These are phyloP conservation scores for Aspergillus bridgeri DNA, from an alignment of 495 filamentous ascomycete genomes.

Conservation along the genomic window DNA sequence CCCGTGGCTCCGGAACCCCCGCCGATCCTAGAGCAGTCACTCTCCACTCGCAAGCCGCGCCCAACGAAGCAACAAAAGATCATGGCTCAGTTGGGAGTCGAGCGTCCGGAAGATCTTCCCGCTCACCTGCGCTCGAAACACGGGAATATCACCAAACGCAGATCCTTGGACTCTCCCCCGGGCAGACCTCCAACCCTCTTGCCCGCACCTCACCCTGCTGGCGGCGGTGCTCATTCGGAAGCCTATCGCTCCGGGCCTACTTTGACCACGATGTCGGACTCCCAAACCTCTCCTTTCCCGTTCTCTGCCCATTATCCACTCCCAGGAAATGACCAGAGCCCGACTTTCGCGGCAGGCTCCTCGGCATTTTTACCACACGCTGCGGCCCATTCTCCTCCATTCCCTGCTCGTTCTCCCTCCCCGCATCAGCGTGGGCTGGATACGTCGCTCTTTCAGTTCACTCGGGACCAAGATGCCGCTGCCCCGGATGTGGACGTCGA, in stretches of 20 bases:
- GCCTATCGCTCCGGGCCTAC: constrained; percentile 29
- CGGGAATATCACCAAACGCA: constrained; percentile 41
- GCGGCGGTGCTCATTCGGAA: constrained; percentile 19
- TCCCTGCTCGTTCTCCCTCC: constrained; percentile 39
- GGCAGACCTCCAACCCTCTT: constrained; percentile 25
- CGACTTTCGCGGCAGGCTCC: constrained; percentile 38
- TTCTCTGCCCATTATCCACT: constrained; percentile 43
- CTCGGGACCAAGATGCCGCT: constrained; percentile 26
- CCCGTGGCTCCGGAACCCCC: constrained; percentile 84
- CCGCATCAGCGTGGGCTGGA: constrained; percentile 33
- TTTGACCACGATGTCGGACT: constrained; percentile 34
- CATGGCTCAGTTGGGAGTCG: constrained; percentile 80
- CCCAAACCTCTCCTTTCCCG: constrained; percentile 33
- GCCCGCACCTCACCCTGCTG: constrained; percentile 27
- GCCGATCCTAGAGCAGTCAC: constrained; percentile 75
- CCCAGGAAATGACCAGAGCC: constrained; percentile 35
- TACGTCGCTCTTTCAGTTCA: constrained; percentile 39
- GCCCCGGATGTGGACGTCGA: constrained; percentile 25
- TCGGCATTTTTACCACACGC: constrained; percentile 43
- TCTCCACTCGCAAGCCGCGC: constrained; percentile 94
- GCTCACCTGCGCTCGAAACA: constrained; percentile 73
- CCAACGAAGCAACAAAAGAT: constrained; percentile 98
- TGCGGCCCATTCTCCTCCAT: constrained; percentile 35
- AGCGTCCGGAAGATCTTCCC: constrained; percentile 84
- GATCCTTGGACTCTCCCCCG: constrained; percentile 34